Conservation (phyloP, 1,284 basidiomycete species). For the Leccinum pachyderme region DNA sequence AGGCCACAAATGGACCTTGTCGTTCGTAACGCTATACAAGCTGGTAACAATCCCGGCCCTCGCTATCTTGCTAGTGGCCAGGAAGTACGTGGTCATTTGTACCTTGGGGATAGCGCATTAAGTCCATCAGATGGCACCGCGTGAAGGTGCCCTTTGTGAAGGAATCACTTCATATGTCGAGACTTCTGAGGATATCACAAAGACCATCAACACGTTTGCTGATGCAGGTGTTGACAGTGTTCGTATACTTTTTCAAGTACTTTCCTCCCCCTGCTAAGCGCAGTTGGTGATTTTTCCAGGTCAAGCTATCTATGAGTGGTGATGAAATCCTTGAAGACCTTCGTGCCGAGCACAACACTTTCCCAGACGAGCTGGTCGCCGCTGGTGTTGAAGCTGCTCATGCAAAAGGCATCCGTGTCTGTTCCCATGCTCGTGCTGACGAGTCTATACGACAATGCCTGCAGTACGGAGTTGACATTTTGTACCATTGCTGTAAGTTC, state of each 20-base stretch:
- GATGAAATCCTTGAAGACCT: constrained; percentile 37
- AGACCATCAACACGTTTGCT: constrained; percentile 18
- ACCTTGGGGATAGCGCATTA: neutral
- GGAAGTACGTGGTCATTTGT: constrained; percentile 18
- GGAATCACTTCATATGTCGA: constrained; percentile 33
- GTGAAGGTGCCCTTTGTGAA: constrained; percentile 29
- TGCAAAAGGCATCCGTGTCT: constrained; percentile 31
- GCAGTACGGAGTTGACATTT: constrained; percentile 34
- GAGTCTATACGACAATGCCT: constrained; percentile 30
- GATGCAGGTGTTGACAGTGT: constrained; percentile 24
- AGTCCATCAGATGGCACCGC: constrained; percentile 30
- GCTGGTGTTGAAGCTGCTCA: constrained; percentile 34
- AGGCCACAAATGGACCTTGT: constrained; percentile 31
- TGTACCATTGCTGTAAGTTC: constrained; percentile 28
- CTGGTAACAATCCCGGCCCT: constrained; percentile 33
- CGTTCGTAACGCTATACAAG: constrained; percentile 32
- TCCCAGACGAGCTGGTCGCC: constrained; percentile 31
- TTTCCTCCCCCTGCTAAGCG: neutral
- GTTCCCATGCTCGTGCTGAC: constrained; percentile 35
- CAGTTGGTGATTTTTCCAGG: constrained; percentile 4
- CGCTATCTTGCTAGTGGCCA: constrained; percentile 33
- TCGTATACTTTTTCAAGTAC: neutral
- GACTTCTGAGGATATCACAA: constrained; percentile 23
- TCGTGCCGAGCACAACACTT: constrained; percentile 35
- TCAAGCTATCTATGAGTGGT: constrained; percentile 35